Evolutionary conservation across 2,329 filamentous ascomycete species (phyloP), one percentile per base, ranked within the genome.

Genomic region (Xylaria sp.): DNA sequence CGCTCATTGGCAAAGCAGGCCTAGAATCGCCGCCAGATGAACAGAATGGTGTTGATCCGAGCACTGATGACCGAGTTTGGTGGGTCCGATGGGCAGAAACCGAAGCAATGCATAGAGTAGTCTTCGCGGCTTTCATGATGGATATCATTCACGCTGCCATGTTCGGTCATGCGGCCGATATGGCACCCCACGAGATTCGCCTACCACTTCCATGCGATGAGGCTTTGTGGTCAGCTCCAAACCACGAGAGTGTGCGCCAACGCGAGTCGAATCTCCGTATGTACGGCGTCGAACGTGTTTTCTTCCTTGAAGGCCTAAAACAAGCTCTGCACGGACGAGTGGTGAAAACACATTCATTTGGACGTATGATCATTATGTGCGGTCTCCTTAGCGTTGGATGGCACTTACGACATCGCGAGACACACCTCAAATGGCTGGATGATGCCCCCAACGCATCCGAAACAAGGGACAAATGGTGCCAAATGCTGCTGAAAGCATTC

Each of bases 1-100:
- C 93, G 1, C 83, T 97, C 10, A 94, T 97, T 65, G 94, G 93
- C 2, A 86, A 91, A 59, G 92, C 90, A 2, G 91, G 92, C 0
- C 88, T 92, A 66, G 93, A 97, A 74, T 93, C 93, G 0, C 93
- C 93, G 0, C 90, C 91, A 0, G 92, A 91, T 69, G 84, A 87
- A 51, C 85, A 89, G 68, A 88, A 89, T 51, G 86, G 71, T 83
- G 88, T 92, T 65, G 90, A 93, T 11, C 75, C 76, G 4, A 74
- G 77, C 0, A 74, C 81, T 0, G 84, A 86, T 64, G 81, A 80
- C 7, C 80, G 79, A 33, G 80, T 80, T 0, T 94, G 91, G 83
- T 97, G 94, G 94, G 89, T 90, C 70, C 88, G 92, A 67, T 97
- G 94, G 94, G 94, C 96, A 62, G 92, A 92, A 33, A 93, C 92